phyloP scores from a whole-genome alignment of 371 early-diverging fungal genomes.

The Mortierella sp. region DNA sequence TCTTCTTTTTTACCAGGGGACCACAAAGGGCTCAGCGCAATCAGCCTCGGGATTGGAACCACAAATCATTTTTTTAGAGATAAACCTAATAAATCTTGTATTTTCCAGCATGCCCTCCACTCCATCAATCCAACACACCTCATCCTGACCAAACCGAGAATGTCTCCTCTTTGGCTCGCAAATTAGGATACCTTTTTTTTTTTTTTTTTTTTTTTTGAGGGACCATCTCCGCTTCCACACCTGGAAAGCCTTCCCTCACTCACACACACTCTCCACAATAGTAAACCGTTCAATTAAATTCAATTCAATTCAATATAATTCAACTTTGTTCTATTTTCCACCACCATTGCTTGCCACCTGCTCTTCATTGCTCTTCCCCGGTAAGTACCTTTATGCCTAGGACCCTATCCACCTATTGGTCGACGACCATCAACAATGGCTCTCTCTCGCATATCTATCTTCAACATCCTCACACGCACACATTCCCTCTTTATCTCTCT shows the following conservation, averaged over 20 bases:
- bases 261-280: too few relatives aligned
- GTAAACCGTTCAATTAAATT: too few relatives aligned
- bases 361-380: too few relatives aligned
- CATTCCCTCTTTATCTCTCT: background rate
- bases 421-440: background rate
- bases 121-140: background rate
- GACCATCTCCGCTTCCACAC: background rate
- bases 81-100: background rate
- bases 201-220: background rate
- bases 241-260: background rate
- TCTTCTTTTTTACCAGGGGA: slow-evolving; percentile 13
- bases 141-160: slow-evolving; percentile 7
- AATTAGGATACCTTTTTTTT: background rate
- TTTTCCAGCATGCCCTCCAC: background rate
- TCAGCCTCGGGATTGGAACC: slow-evolving; percentile 9
- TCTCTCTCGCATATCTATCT: background rate
- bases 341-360: too few relatives aligned
- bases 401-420: background rate
- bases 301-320: too few relatives aligned
- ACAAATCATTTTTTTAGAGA: too few relatives aligned
- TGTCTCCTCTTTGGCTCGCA: background rate
- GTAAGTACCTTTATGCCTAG: too few relatives aligned
- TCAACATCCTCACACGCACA: background rate
- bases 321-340: too few relatives aligned
- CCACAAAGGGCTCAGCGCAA: background rate